phyloP scores from a whole-genome alignment of 208 protist species.

The Cochliopodium minus region DNA sequence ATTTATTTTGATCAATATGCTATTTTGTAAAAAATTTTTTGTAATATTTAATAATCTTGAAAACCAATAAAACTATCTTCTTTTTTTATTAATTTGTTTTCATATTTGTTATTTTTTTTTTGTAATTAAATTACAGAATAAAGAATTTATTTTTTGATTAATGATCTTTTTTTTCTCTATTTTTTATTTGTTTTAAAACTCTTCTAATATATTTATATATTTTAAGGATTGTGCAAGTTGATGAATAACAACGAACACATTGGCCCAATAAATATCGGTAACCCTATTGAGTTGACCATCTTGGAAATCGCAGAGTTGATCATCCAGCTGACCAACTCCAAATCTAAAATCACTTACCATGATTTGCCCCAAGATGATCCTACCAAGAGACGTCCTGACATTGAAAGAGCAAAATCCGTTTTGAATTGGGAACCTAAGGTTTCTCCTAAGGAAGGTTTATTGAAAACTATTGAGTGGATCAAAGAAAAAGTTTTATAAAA shows the following conservation, averaged over 20 bases:
- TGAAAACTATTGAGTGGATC: slow-evolving; percentile 25
- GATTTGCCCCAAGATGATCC: slow-evolving; percentile 35
- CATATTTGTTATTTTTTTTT: too few species aligned
- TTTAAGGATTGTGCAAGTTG: slow-evolving; percentile 35
- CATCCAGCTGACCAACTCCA: slow-evolving; percentile 22
- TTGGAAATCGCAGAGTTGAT: slow-evolving; percentile 37
- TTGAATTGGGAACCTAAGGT: slow-evolving; percentile 40
- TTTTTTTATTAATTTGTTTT: too few species aligned
- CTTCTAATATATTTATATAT: too few species aligned
- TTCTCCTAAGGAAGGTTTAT: slow-evolving; percentile 30
- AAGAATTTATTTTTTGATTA: too few species aligned
- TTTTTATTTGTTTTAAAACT: too few species aligned
- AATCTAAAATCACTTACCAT: slow-evolving; percentile 1
- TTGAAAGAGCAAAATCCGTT: slow-evolving; percentile 32
- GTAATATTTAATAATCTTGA: too few species aligned
- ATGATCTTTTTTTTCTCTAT: too few species aligned
- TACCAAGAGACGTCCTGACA: slow-evolving; percentile 39
- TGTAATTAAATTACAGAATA: too few species aligned
- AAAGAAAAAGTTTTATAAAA: too few species aligned
- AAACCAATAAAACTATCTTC: too few species aligned
- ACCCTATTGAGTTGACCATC: slow-evolving; percentile 45
- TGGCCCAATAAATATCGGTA: slow-evolving; percentile 44
- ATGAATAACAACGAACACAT: slow-evolving; percentile 39
- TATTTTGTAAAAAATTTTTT: too few species aligned
- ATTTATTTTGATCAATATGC: too few species aligned